Percentiles rank a stretch among this genome's conserved stretches.
Evolutionary conservation across 2,329 filamentous ascomycete species (phyloP).

Genomic region (Chalaropsis ovoidea): DNA sequence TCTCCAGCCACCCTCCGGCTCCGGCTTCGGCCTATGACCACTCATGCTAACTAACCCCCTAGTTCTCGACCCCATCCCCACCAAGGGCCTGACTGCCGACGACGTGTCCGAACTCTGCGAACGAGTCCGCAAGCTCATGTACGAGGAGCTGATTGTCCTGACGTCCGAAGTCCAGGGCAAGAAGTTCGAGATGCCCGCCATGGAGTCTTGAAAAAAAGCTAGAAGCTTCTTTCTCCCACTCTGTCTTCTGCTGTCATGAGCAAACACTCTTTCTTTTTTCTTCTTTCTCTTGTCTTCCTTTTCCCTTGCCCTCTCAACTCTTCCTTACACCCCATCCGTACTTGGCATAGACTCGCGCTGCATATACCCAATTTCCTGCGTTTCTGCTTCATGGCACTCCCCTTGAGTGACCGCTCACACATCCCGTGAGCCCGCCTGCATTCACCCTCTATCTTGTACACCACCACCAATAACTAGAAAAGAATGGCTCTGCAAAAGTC

Average conservation of each 20-base stretch:
- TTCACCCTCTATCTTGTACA: background rate
- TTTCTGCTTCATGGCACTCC: background rate
- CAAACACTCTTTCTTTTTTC: background rate
- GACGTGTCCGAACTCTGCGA: slow-evolving; percentile 67
- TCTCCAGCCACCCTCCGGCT: background rate
- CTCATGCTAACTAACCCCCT: slow-evolving; percentile 11
- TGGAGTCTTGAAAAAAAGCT: background rate
- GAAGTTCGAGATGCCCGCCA: slow-evolving; percentile 25
- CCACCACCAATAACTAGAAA: background rate
- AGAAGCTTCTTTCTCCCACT: background rate
- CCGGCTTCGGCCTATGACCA: slow-evolving; percentile 2
- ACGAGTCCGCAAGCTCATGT: slow-evolving; percentile 64
- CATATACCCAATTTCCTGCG: background rate
- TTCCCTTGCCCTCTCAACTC: background rate
- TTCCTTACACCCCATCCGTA: background rate
- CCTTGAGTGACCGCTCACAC: background rate
- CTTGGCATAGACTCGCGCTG: background rate
- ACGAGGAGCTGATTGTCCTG: slow-evolving; percentile 50
- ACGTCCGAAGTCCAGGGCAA: slow-evolving; percentile 42
- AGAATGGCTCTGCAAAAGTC: background rate
- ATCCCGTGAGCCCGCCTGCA: background rate
- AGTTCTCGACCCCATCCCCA: slow-evolving; percentile 76
- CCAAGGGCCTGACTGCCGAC: slow-evolving; percentile 57
- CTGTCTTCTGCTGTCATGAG: slow-evolving; percentile 3
- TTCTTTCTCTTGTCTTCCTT: background rate